phyloP scores from a whole-genome alignment of 2,329 filamentous ascomycete genomes.

The Teratosphaeria viscida region DNA sequence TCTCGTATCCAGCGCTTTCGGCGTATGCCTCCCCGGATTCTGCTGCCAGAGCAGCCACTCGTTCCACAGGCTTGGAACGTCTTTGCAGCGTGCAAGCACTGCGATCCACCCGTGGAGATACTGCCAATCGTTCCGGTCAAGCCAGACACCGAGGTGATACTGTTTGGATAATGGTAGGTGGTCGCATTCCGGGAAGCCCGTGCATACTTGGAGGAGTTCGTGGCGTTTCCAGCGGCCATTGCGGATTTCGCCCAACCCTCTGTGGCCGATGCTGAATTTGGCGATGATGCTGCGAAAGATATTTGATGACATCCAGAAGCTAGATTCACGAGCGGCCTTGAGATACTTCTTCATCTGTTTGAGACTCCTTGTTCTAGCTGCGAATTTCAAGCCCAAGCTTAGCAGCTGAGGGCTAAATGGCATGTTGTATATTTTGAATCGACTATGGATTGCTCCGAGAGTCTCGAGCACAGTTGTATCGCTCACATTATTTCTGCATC shows the following conservation, averaged over 20 bases:
- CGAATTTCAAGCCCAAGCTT: conserved; percentile 24
- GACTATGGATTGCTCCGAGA: conserved; percentile 17
- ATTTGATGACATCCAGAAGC: conserved; percentile 13
- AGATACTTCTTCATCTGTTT: conserved; percentile 24
- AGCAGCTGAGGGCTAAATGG: conserved; percentile 12
- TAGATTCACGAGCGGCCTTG: conserved; percentile 9
- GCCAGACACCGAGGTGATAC: conserved; percentile 23
- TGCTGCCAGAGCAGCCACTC: conserved; percentile 26
- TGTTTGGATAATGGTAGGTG: conserved; percentile 18
- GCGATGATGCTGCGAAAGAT: conserved; percentile 26
- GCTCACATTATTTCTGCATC: conserved; percentile 19
- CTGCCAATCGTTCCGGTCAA: conserved; percentile 22
- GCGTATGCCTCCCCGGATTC: conserved; percentile 9
- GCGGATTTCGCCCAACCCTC: conserved; percentile 27
- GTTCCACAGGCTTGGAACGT: conserved; percentile 19
- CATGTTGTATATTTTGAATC: conserved; percentile 17
- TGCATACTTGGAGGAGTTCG: conserved; percentile 26
- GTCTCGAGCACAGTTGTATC: conserved; percentile 20
- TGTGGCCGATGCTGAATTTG: conserved; percentile 27
- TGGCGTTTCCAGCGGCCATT: conserved; percentile 26
- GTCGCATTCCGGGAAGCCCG: conserved; percentile 22
- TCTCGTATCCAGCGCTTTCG: conserved; percentile 8
- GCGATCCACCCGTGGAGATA: conserved; percentile 27
- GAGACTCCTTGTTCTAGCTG: conserved; percentile 21
- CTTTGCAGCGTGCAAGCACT: conserved; percentile 22